Base-by-base conservation (phyloP, 495 filamentous ascomycete genomes). In the Aspergillus baeticus region DNA sequence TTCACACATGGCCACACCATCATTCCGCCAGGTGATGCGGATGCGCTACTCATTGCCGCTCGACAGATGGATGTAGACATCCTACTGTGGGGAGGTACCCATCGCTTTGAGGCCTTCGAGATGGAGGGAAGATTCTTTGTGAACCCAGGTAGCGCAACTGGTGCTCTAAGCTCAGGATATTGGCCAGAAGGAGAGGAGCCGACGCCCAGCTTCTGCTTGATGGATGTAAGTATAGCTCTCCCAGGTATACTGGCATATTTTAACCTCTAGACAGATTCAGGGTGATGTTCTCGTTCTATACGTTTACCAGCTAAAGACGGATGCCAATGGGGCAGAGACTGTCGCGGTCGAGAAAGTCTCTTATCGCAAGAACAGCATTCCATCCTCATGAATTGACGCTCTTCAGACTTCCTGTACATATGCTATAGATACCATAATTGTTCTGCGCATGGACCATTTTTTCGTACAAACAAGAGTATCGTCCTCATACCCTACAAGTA, bases 91-190 rank as follows among this genome's bases (percentile, higher is more conserved):
- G 94, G 92, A 39, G 95, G 94, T n/a, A 96, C 93, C 13, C 93
- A 97, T 75, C 81, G 85, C 11, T 99, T 99, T 69, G 94, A 99
- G 76, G 96, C 95, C 26, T 98, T 96, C 66, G 95, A 98, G 78
- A 86, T 97, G 74, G 95, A 97, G 78, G 95, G 94, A 49, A 91
- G 95, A 70, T 98, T 98, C 77, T 98, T 98, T 72, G 87, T 98
- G 39, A 98, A 98, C 68, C 94, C 94, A 2, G 94, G 94, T n/a
- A 95, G 89, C 71, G 92, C 89, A 18, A 95, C 90, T 8, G 91
- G 91, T 10, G 92, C 92, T 0, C 83, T 91, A 67, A 87, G 84
- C 39, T 87, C 85, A 0, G 88, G 86, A 38, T 89, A 78, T 79
- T 83, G 77, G 81, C 79, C 73, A 47, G 84, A 85, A 15, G 86